Percentiles rank a stretch among this genome's conserved stretches.
Conservation (phyloP, 2,329 filamentous ascomycete genomes). For the Drechmeria coniospora region DNA sequence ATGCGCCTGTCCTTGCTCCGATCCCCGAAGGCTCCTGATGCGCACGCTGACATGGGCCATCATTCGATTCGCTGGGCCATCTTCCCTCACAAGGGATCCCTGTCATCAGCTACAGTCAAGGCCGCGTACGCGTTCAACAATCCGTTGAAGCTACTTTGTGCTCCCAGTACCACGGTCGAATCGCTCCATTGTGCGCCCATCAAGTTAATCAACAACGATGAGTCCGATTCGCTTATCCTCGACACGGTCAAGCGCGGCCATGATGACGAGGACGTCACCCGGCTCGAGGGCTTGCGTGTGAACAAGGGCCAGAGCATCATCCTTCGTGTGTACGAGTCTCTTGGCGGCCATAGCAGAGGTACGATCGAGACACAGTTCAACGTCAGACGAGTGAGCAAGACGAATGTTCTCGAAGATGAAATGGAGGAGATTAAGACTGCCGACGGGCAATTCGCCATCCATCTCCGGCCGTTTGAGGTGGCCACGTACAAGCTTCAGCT, state of each 20-base stretch:
- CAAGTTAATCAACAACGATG: conserved; percentile 44
- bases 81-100: conserved; percentile 61
- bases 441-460: conserved; percentile 39
- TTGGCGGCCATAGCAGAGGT: conserved; percentile 68
- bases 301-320: conserved; percentile 68
- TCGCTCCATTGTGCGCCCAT: conserved; percentile 32
- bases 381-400: conserved; percentile 65
- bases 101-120: conserved; percentile 60
- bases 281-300: conserved; percentile 42
- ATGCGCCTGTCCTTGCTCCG: conserved; percentile 83
- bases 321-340: conserved; percentile 70
- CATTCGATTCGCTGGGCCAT: conserved; percentile 86
- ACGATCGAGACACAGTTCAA: conserved; percentile 51
- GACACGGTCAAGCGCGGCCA: conserved; percentile 91
- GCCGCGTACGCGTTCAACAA: conserved; percentile 87
- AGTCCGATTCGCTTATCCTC: conserved; percentile 50
- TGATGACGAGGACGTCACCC: conserved; percentile 60
- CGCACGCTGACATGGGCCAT: conserved; percentile 81
- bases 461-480: conserved; percentile 69
- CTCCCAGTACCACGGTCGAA: conserved; percentile 12
- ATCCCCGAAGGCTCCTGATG: conserved; percentile 83
- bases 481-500: conserved; percentile 57
- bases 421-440: conserved; percentile 44
- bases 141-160: conserved; percentile 37
- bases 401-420: conserved; percentile 82